Percentiles rank a stretch among this genome's conserved stretches.
Evolutionary conservation across 1,284 basidiomycete species (phyloP).

Genomic region (Phylloboletellus chloephorus): DNA sequence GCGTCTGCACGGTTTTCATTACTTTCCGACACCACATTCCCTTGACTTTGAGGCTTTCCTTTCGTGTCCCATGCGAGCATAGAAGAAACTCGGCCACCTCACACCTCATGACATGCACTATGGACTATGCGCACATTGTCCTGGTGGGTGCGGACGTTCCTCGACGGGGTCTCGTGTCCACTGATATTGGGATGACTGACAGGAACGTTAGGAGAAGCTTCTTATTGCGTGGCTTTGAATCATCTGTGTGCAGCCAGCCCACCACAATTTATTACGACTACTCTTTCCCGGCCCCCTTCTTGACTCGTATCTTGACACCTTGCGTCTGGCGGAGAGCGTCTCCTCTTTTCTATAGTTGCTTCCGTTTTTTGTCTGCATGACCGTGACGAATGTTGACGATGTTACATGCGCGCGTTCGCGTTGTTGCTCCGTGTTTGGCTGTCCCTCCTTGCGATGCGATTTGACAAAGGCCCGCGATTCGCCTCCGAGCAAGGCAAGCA

Average conservation of each 20-base stretch:
- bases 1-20: conserved; percentile 14
- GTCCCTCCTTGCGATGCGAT: conserved; percentile 29
- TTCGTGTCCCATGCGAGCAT: conserved; percentile 21
- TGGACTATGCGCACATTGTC: conserved; percentile 28
- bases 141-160: conserved; percentile 20
- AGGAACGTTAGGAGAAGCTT: conserved; percentile 23
- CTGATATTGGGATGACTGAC: conserved; percentile 20
- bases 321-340: conserved; percentile 4
- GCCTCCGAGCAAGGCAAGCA: conserved; percentile 35
- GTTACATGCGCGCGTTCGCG: conserved; percentile 26
- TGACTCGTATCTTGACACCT: conserved; percentile 11
- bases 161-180: conserved; percentile 11
- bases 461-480: conserved; percentile 40
- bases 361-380: conserved; percentile 20
- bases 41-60: conserved; percentile 12
- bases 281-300: conserved; percentile 1
- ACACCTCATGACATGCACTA: conserved; percentile 29
- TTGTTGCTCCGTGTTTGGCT: conserved; percentile 24
- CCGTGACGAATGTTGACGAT: conserved; percentile 26
- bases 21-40: conserved; percentile 11
- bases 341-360: conserved; percentile 9
- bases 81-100: conserved; percentile 18
- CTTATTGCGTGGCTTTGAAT: conserved; percentile 24
- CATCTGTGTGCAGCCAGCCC: conserved; percentile 3
- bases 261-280: conserved; percentile 11